Conservation (phyloP, 768 basidiomycete species). For the Cystobasidium ongulense region DNA sequence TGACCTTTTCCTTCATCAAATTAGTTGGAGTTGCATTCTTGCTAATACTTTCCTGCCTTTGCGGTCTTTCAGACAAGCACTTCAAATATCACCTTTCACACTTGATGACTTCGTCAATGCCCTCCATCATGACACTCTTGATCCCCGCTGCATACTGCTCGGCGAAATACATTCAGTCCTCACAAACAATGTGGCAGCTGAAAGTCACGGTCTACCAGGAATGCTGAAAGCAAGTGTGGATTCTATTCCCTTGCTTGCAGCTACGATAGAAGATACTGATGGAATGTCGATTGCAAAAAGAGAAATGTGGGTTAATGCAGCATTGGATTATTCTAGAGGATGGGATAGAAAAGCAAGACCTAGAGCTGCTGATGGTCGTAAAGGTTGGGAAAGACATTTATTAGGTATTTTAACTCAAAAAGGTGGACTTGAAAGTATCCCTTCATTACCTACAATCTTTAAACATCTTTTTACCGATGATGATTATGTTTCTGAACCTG, state of each 20-base stretch:
- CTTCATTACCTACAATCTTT: constrained; percentile 37
- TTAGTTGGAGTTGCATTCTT: background rate
- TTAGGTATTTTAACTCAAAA: constrained; percentile 40
- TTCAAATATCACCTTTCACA: constrained; percentile 77
- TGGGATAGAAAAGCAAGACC: constrained; percentile 41
- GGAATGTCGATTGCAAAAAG: constrained; percentile 25
- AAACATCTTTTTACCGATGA: constrained; percentile 37
- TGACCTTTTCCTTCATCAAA: constrained; percentile 10
- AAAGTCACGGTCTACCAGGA: constrained; percentile 48
- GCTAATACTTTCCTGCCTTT: background rate
- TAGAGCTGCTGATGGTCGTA: constrained; percentile 34
- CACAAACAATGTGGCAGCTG: constrained; percentile 73
- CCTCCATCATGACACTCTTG: constrained; percentile 62
- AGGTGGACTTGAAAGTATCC: constrained; percentile 33
- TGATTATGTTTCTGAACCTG: constrained; percentile 1
- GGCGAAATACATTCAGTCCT: constrained; percentile 81
- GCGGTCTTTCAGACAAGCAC: constrained; percentile 57
- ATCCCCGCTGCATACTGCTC: constrained; percentile 66
- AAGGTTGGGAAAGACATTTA: constrained; percentile 40
- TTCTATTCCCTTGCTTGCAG: constrained; percentile 5
- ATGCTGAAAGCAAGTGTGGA: constrained; percentile 8
- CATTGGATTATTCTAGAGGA: constrained; percentile 36
- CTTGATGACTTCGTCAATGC: constrained; percentile 88
- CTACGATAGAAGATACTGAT: constrained; percentile 19
- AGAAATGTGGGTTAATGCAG: constrained; percentile 33